phyloP scores from a whole-genome alignment of 495 filamentous ascomycete species.

The Trichoderma erinaceum region DNA sequence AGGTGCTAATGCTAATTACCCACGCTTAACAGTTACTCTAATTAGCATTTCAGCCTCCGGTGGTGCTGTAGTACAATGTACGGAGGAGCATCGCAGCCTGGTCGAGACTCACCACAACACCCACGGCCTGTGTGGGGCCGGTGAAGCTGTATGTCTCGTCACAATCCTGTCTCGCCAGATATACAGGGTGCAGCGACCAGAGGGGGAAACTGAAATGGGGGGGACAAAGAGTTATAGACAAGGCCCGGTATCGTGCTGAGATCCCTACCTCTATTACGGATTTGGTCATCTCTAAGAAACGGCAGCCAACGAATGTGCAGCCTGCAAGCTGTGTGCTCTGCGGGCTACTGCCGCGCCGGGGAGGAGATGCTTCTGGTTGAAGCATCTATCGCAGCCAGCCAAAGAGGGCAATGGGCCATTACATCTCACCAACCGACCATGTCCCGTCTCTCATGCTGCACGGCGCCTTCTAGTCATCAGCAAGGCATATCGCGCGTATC shows the following conservation, averaged over 20 bases:
- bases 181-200: background rate
- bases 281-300: background rate
- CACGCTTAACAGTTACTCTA: background rate
- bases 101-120: background rate
- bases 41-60: background rate
- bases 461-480: background rate
- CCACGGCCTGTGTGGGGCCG: background rate
- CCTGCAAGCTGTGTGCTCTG: background rate
- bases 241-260: background rate
- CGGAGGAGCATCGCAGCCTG: background rate
- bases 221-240: background rate
- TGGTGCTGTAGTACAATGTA: background rate
- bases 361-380: background rate
- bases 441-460: background rate
- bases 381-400: background rate
- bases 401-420: background rate
- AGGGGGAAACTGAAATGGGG: background rate
- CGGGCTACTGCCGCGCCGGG: background rate
- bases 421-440: background rate
- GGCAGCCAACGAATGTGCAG: background rate
- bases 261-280: background rate
- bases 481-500: constrained; percentile 7
- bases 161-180: background rate
- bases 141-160: constrained; percentile 12
- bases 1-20: background rate